A percentile compares a stretch with the other conserved stretches of the same genome.
phyloP scores from a whole-genome alignment of 192 early-diverging fungal genomes.

The Dissophora ornata region DNA sequence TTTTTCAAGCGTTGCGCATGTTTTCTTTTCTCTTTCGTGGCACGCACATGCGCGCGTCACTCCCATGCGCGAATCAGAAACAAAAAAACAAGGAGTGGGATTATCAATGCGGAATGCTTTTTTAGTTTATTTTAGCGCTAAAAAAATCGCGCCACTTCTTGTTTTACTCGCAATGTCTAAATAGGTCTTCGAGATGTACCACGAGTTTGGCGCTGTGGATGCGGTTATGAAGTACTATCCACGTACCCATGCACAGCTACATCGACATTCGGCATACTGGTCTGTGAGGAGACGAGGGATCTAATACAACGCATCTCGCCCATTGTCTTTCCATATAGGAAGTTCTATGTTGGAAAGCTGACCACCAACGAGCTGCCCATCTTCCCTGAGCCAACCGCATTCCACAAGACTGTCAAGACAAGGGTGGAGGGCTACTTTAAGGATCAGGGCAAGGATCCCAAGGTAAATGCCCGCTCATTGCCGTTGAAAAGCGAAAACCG shows the following conservation, averaged over 20 bases:
- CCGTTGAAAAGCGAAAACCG: too few relatives aligned
- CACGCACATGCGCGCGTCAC: conserved; percentile 7
- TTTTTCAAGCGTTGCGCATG: neutral
- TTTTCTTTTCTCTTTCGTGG: neutral
- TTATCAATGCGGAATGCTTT: too few relatives aligned
- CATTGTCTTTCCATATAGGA: conserved; percentile 26
- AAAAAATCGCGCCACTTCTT: conserved; percentile 12
- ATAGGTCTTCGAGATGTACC: conserved; percentile 61
- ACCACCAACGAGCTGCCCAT: conserved; percentile 58
- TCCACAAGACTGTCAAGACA: conserved; percentile 59
- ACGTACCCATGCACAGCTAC: too few relatives aligned
- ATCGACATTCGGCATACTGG: too few relatives aligned
- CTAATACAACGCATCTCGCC: too few relatives aligned
- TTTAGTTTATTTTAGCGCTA: neutral
- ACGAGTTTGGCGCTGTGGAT: conserved; percentile 57
- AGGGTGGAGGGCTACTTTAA: conserved; percentile 64
- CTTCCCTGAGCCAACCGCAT: conserved; percentile 61
- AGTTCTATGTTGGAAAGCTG: conserved; percentile 58
- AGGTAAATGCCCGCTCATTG: conserved; percentile 29
- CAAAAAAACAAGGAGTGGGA: too few relatives aligned
- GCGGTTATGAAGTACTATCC: conserved; percentile 52
- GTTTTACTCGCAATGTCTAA: neutral
- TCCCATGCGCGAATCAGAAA: too few relatives aligned
- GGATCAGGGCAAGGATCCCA: conserved; percentile 57
- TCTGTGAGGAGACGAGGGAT: too few relatives aligned